Evolutionary conservation across 345 rosid species (phyloP), one percentile per base, ranked within the genome.

Genomic region (Hevea brasiliensis): DNA sequence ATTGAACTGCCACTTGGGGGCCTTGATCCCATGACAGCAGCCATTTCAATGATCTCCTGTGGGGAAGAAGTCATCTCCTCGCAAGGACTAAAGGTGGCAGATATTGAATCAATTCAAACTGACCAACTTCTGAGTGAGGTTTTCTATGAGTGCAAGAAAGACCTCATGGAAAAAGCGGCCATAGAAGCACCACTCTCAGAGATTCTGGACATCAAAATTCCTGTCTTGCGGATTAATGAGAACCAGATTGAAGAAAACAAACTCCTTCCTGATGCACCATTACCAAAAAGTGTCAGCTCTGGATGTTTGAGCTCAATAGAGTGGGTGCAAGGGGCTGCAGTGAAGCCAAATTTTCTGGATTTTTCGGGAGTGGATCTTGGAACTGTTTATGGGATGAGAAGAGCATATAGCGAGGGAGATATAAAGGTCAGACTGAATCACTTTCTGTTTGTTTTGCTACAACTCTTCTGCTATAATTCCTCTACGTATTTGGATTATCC

Each of bases 321-420:
- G 14, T 84, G 90, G 87, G n/a, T 87, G 71, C 85, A 83, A 15
- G 83, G 82, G 59, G 67, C 85, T 73, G 67, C 85, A 27, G 65
- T 84, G 73, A 85, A 84, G 75, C 88, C 91, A 48, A 89, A 74
- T 67, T 88, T 87, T 64, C 84, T 89, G 56, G 96, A 91, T 37
- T 87, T 90, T 50, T 58, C 89, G 3, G 84, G 77, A 40, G n/a
- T 90, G 79, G 96, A 93, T 81, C 85, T 91, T 54, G 86, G 80
- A 77, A 76, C 84, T 78, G 86, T 64, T 45, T 89, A 84, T 82
- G 95, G 98, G 71, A 89, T 96, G 91, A 78, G 99, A 63, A 81
- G 98, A 82, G 92, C 99, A 71, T 93, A 83, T 74, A 93, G 99
- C 29, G 99, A 93, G 64, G 97, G 99, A 63, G 98, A 93, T 75